Evolutionary conservation across 371 early-diverging fungal genomes (phyloP).

Genomic region (Fennellomyces sp.): DNA sequence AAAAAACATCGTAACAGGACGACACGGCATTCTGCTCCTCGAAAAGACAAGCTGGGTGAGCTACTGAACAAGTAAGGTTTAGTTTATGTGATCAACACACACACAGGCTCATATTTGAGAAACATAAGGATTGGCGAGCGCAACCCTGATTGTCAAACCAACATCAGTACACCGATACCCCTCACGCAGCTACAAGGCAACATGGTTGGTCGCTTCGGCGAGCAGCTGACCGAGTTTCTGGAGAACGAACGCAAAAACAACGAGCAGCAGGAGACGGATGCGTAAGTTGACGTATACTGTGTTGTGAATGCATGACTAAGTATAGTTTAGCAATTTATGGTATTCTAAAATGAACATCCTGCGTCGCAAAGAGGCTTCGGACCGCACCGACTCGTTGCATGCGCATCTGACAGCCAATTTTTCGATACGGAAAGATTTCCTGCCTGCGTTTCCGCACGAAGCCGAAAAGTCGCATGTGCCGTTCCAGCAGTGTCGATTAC

Average conservation of each 20-base stretch:
- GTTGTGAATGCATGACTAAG: too few species aligned
- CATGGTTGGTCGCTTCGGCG: slow-evolving; percentile 40
- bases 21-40: slow-evolving; percentile 8
- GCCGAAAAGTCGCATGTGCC: slow-evolving; percentile 57
- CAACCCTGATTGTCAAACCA: slow-evolving; percentile 69
- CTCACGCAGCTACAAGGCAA: slow-evolving; percentile 31
- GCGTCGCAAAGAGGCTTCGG: slow-evolving; percentile 26
- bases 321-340: too few species aligned
- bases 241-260: slow-evolving; percentile 53
- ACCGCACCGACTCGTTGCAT: slow-evolving; percentile 28
- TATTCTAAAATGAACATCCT: slow-evolving; percentile 52
- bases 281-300: too few species aligned
- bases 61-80: slow-evolving; percentile 42
- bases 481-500: slow-evolving; percentile 67
- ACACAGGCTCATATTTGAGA: background rate
- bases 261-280: slow-evolving; percentile 34
- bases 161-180: slow-evolving; percentile 47
- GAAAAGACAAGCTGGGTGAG: slow-evolving; percentile 42
- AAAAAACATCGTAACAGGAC: background rate
- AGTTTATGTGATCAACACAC: slow-evolving; percentile 6
- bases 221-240: slow-evolving; percentile 56
- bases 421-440: slow-evolving; percentile 60
- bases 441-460: slow-evolving; percentile 54
- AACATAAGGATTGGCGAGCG: slow-evolving; percentile 52
- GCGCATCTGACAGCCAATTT: slow-evolving; percentile 44